Evolutionary conservation across 2,329 filamentous ascomycete genomes (phyloP), one percentile per base, ranked within the genome.

Genomic region (Herpotrichia juniperi): DNA sequence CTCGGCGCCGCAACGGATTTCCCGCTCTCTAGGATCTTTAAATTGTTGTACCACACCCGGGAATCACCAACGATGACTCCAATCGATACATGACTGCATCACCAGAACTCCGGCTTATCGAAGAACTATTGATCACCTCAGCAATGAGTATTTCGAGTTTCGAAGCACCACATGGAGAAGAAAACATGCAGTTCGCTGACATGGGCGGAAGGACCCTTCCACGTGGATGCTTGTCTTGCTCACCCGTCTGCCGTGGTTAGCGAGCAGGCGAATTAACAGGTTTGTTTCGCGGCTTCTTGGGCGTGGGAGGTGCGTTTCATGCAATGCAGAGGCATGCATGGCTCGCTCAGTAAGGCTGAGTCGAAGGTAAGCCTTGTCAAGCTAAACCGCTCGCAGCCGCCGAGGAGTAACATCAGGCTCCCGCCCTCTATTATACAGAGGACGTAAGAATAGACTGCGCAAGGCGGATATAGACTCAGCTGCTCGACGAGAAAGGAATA

Each of bases 161-260:
- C 34, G 16, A 17, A 17, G 5, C 7, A 19, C 34, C 34, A 17
- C 9, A 19, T 37, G 34, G 8, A 17, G 34, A 37, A 37, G 31
- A n/a, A 34, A 34, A 8, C 31, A 34, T 34, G 31, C 31, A 34
- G 7, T 14, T 37, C 17, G 34, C 34, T 37, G 34, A 37, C 34
- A 5, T 14, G 22, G 25, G 39, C 21, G 39, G 39, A 42, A 26
- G 39, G 22, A 26, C 16, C 39, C 39, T 25, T 26, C 39, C 39
- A 42, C 39, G 39, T 42, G 39, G 34, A 37, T 42, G 39, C 39
- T 42, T 42, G 26, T 42, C 22, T 5, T n/a, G 4, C n/a, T 26
- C 16, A 25, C 39, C 39, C 39, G 39, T 16, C 35, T 24, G 21
- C 35, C 35, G 21, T 24, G 21, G 21, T 42, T 42, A 28, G 39